These are phyloP conservation scores for Malassezia dermatis DNA, from an alignment of 1,284 basidiomycete species.

Conservation along the genomic window DNA sequence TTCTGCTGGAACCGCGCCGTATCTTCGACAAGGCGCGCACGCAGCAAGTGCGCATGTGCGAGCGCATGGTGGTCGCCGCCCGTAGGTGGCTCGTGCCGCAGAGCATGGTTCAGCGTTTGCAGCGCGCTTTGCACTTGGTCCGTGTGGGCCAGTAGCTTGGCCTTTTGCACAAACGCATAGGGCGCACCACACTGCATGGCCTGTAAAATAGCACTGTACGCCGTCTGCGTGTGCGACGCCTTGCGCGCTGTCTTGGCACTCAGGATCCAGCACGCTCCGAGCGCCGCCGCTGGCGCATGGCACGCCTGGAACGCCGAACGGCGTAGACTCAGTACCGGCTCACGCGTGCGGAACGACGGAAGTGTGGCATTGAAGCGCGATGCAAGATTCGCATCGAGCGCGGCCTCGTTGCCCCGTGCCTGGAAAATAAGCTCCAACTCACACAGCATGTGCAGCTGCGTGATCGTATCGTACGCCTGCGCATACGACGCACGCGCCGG, in stretches of 20 bases:
- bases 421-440: constrained; percentile 65
- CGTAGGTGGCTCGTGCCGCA: constrained; percentile 47
- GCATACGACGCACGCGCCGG: constrained; percentile 65
- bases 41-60: constrained; percentile 67
- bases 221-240: constrained; percentile 87
- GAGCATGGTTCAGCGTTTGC: constrained; percentile 73
- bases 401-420: constrained; percentile 13
- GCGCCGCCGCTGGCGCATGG: constrained; percentile 50
- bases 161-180: constrained; percentile 81
- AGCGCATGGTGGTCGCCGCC: constrained; percentile 17
- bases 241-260: constrained; percentile 92
- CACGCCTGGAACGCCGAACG: constrained; percentile 68
- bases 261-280: constrained; percentile 60
- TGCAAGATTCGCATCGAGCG: constrained; percentile 49
- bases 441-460: constrained; percentile 77
- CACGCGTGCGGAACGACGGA: constrained; percentile 82
- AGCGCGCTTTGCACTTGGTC: constrained; percentile 79
- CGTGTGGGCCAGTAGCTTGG: constrained; percentile 69
- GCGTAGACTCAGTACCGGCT: constrained; percentile 80
- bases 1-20: constrained; percentile 68
- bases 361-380: constrained; percentile 67
- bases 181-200: constrained; percentile 65
- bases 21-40: constrained; percentile 85
- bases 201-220: constrained; percentile 90
- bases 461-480: constrained; percentile 71